Percentiles rank a stretch among this genome's conserved stretches.
phyloP scores from a whole-genome alignment of 2,329 filamentous ascomycete genomes.

The Pyrenochaeta sp. region DNA sequence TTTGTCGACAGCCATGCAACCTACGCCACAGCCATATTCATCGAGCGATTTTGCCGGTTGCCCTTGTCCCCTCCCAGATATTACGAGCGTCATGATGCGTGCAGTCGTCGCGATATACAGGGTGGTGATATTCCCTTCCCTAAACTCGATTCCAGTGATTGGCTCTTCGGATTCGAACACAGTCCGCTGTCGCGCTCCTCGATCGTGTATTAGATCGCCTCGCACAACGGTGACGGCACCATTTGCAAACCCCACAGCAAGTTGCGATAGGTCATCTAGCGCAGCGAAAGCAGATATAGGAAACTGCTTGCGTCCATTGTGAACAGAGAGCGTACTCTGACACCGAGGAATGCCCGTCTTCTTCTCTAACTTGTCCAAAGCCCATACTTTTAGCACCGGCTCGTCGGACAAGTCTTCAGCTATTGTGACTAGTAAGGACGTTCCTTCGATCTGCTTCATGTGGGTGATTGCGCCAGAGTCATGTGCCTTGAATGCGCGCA shows the following conservation, averaged over 20 bases:
- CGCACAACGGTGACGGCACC: slow-evolving; percentile 92
- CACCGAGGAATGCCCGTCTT: slow-evolving; percentile 91
- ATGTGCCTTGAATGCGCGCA: slow-evolving; percentile 87
- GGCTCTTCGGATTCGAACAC: slow-evolving; percentile 98
- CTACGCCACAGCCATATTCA: slow-evolving; percentile 88
- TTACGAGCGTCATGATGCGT: slow-evolving; percentile 83
- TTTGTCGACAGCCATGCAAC: slow-evolving; percentile 90
- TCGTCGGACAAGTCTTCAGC: slow-evolving; percentile 88
- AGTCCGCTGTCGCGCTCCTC: slow-evolving; percentile 90
- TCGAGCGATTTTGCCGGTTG: slow-evolving; percentile 88
- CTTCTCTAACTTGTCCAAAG: slow-evolving; percentile 90
- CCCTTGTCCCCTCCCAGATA: slow-evolving; percentile 88
- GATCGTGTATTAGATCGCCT: slow-evolving; percentile 93
- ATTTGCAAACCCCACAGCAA: slow-evolving; percentile 95
- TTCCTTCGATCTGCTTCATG: slow-evolving; percentile 90
- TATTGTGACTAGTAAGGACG: slow-evolving; percentile 83
- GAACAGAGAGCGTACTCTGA: slow-evolving; percentile 82
- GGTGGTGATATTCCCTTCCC: slow-evolving; percentile 71
- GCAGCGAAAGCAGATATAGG: slow-evolving; percentile 93
- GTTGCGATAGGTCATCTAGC: slow-evolving; percentile 86
- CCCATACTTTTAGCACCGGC: slow-evolving; percentile 96
- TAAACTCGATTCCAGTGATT: slow-evolving; percentile 87
- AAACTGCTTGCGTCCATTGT: slow-evolving; percentile 91
- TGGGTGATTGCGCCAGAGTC: slow-evolving; percentile 83
- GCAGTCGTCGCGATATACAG: slow-evolving; percentile 93